Conservation (phyloP, 2,329 filamentous ascomycete genomes). For the Madurella mycetomatis region DNA sequence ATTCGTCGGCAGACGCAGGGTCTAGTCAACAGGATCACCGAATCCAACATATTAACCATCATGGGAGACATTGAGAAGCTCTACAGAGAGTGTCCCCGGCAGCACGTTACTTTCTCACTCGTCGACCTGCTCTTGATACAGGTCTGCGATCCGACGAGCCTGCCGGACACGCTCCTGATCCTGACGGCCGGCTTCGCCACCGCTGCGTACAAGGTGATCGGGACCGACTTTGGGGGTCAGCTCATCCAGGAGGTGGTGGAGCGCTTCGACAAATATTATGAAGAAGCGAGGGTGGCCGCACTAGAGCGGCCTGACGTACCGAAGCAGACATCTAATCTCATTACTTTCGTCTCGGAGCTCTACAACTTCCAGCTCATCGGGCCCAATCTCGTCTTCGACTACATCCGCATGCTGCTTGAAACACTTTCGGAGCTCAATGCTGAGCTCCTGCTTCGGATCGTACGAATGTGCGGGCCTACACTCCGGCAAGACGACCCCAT, state of each 20-base stretch:
- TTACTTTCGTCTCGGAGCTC: conserved; percentile 77
- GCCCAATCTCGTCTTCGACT: conserved; percentile 82
- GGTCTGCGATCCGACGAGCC: conserved; percentile 69
- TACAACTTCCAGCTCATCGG: conserved; percentile 90
- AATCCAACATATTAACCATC: conserved; percentile 83
- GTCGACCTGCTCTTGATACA: conserved; percentile 74
- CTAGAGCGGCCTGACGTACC: conserved; percentile 30
- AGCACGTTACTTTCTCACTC: conserved; percentile 77
- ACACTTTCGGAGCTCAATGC: conserved; percentile 81
- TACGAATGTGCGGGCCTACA: conserved; percentile 76
- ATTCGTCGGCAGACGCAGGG: conserved; percentile 80
- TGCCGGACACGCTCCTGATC: conserved; percentile 87
- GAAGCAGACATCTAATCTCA: conserved; percentile 70
- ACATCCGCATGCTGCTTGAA: conserved; percentile 71
- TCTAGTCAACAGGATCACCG: conserved; percentile 86
- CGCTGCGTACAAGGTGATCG: conserved; percentile 80
- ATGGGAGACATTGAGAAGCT: conserved; percentile 75
- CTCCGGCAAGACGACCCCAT: conserved; percentile 85
- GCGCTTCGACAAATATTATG: conserved; percentile 65
- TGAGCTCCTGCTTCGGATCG: conserved; percentile 78
- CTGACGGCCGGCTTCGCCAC: conserved; percentile 86
- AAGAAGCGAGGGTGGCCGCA: conserved; percentile 34
- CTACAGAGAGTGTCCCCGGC: conserved; percentile 79
- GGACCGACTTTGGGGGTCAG: conserved; percentile 84
- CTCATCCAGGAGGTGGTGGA: conserved; percentile 74